Conservation (phyloP, 2,329 filamentous ascomycete species). For the Thermomyces lanuginosus region DNA sequence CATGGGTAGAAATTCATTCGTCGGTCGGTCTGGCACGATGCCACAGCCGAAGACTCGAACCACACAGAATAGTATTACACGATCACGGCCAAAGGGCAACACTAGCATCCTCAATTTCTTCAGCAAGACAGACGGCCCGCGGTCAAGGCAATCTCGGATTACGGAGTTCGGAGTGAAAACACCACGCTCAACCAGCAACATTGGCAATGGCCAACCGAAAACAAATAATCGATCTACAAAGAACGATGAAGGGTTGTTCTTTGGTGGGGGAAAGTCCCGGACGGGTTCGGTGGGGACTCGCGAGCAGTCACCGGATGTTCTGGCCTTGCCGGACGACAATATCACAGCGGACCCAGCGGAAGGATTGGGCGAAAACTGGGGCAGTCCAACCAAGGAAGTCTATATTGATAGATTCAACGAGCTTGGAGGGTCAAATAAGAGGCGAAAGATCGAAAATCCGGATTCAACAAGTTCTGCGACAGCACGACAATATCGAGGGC, state of each 20-base stretch:
- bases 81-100: slow-evolving; percentile 29
- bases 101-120: slow-evolving; percentile 60
- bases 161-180: slow-evolving; percentile 22
- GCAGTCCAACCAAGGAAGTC: too few relatives aligned
- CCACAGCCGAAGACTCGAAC: too few relatives aligned
- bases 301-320: too few relatives aligned
- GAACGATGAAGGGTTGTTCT: slow-evolving; percentile 13
- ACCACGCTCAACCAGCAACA: slow-evolving; percentile 13
- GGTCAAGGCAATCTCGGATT: slow-evolving; percentile 39
- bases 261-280: slow-evolving; percentile 17
- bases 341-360: too few relatives aligned
- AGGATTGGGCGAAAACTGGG: too few relatives aligned
- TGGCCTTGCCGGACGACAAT: too few relatives aligned
- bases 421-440: slow-evolving; percentile 16
- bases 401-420: slow-evolving; percentile 18
- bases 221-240: not conserved
- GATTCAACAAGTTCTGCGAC: slow-evolving; percentile 2
- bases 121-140: slow-evolving; percentile 45
- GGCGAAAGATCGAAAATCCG: slow-evolving; percentile 15
- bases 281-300: slow-evolving; percentile 5
- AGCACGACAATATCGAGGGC: slow-evolving; percentile 15
- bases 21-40: too few relatives aligned
- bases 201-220: slow-evolving; percentile 1
- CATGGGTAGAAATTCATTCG: too few relatives aligned
- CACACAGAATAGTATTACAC: too few relatives aligned